Evolutionary conservation across 2,329 filamentous ascomycete genomes (phyloP).

Genomic region (Aspergillus sp.): DNA sequence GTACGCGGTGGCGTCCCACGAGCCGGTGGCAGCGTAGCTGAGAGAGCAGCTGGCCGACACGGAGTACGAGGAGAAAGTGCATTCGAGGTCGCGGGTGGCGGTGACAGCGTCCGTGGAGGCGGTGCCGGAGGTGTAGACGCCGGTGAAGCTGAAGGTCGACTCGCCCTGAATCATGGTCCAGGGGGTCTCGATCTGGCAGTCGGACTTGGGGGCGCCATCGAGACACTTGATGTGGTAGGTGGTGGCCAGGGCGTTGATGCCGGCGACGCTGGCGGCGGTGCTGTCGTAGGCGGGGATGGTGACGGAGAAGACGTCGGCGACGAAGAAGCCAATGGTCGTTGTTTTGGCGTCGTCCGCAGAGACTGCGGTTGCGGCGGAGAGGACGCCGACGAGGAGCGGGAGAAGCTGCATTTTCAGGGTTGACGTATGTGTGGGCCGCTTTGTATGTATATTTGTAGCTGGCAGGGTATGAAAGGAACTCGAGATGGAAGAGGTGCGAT

Average conservation of each 20-base stretch:
- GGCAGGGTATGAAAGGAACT: not conserved
- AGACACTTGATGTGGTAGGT: constrained; percentile 23
- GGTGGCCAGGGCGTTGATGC: constrained; percentile 17
- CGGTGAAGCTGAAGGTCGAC: constrained; percentile 17
- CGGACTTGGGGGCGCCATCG: constrained; percentile 19
- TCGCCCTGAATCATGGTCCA: constrained; percentile 25
- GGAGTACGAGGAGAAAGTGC: constrained; percentile 14
- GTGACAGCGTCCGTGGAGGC: constrained; percentile 15
- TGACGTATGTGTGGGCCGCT: not conserved
- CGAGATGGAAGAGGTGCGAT: too few relatives aligned
- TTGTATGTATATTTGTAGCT: not conserved
- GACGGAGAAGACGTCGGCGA: constrained; percentile 5
- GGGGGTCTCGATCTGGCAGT: constrained; percentile 17
- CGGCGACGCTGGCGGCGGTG: constrained; percentile 21
- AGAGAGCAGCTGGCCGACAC: constrained; percentile 19
- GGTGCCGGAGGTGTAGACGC: constrained; percentile 17
- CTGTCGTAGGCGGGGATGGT: constrained; percentile 10
- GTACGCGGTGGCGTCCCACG: not conserved
- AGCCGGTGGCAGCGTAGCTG: constrained; percentile 12
- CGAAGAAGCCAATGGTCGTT: constrained; percentile 13
- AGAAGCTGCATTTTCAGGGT: constrained; percentile 2
- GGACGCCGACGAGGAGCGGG: not conserved
- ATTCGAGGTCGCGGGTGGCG: constrained; percentile 15
- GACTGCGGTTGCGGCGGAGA: not conserved
- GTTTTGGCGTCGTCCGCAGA: constrained; percentile 2